These are phyloP conservation scores for Nicotiana obtusifolia DNA, from an alignment of 257 asterid species.

Conservation along the genomic window DNA sequence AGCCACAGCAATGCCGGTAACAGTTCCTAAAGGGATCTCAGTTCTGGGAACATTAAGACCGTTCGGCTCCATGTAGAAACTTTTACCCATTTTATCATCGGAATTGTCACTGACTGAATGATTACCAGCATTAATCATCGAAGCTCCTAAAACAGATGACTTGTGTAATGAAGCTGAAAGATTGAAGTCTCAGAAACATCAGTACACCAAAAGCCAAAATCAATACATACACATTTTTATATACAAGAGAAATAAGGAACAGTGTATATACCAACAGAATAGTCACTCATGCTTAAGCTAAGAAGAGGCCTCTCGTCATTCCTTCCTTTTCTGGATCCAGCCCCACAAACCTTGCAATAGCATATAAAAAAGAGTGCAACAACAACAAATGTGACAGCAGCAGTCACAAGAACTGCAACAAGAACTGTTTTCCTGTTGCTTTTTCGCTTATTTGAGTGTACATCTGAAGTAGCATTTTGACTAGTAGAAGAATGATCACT, in stretches of 20 bases:
- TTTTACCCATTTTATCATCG: conserved; percentile 20
- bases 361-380: conserved; percentile 54
- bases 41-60: conserved; percentile 34
- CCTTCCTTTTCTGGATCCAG: conserved; percentile 37
- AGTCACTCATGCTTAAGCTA: conserved; percentile 69
- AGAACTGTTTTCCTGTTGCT: conserved; percentile 40
- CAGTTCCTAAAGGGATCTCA: conserved; percentile 35
- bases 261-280: conserved; percentile 48
- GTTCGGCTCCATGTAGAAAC: conserved; percentile 30
- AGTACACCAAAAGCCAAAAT: conserved; percentile 9
- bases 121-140: conserved; percentile 31
- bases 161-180: conserved; percentile 58
- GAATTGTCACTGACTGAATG: conserved; percentile 32
- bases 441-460: conserved; percentile 26
- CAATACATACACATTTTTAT: no score
- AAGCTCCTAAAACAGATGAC: conserved; percentile 10
- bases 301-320: conserved; percentile 88
- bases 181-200: conserved; percentile 15
- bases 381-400: conserved; percentile 49
- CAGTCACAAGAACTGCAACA: conserved; percentile 65
- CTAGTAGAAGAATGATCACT: conserved; percentile 18
- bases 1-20: conserved; percentile 24
- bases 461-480: conserved; percentile 13
- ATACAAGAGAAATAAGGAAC: background rate
- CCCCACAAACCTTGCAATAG: conserved; percentile 46